Percentiles rank a stretch among this genome's conserved stretches.
Conservation (phyloP, 805 yeast species). For the Candida montana region DNA sequence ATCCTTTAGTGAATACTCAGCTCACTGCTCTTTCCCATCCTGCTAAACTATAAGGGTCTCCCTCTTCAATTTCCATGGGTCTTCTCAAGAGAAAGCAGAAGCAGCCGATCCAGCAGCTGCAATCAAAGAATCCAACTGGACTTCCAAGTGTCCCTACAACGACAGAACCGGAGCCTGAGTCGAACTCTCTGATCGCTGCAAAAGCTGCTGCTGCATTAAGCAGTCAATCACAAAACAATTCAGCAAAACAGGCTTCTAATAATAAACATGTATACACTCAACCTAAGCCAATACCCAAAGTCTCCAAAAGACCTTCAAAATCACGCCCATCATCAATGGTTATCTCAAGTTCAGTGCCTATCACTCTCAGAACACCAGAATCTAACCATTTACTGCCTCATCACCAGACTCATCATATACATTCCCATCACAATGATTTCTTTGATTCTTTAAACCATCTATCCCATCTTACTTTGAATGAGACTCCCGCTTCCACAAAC, state of each 20-base stretch:
- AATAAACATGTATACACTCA: not conserved
- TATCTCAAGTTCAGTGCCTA: not conserved
- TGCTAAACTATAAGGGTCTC: too few species aligned
- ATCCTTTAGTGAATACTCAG: too few species aligned
- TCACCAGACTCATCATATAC: not conserved
- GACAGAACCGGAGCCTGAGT: not conserved
- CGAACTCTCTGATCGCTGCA: slow-evolving; percentile 18
- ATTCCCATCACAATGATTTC: not conserved
- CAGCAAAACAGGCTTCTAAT: slow-evolving; percentile 1
- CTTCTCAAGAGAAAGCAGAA: slow-evolving; percentile 17
- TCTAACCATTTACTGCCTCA: not conserved
- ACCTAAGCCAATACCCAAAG: not conserved
- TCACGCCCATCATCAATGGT: not conserved
- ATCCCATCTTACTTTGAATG: not conserved
- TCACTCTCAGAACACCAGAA: not conserved
- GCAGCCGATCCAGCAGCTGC: slow-evolving; percentile 15
- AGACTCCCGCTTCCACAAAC: not conserved
- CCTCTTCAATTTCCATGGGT: too few species aligned
- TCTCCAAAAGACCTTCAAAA: not conserved
- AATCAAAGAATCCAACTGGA: slow-evolving; percentile 20
- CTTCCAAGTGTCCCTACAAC: slow-evolving; percentile 9
- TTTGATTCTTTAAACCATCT: not conserved
- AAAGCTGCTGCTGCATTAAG: slow-evolving; percentile 21
- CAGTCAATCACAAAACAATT: not conserved
- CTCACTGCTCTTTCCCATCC: too few species aligned